Percentiles rank a stretch among this genome's conserved stretches.
Conservation (phyloP, 2,329 filamentous ascomycete genomes). For the Didymella lethalis region DNA sequence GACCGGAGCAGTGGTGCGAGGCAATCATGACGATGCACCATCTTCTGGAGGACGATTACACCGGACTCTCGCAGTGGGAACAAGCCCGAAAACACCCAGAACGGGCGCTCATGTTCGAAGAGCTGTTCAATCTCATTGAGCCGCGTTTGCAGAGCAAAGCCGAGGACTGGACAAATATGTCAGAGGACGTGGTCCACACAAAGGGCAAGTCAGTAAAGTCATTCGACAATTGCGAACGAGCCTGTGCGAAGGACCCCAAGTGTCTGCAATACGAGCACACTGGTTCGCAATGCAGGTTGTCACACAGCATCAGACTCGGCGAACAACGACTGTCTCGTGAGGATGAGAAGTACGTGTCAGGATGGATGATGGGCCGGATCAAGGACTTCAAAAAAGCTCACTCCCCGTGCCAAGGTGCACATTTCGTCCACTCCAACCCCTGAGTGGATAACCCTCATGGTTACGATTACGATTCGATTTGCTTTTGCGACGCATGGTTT, state of each 20-base stretch:
- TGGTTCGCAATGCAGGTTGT: conserved; percentile 40
- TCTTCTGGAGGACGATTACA: conserved; percentile 42
- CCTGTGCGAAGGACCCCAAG: conserved; percentile 39
- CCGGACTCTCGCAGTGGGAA: conserved; percentile 40
- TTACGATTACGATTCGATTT: conserved; percentile 23
- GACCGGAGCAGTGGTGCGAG: conserved; percentile 54
- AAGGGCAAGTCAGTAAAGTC: conserved; percentile 34
- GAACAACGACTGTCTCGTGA: conserved; percentile 34
- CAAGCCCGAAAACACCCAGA: conserved; percentile 31
- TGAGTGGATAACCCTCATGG: conserved; percentile 25
- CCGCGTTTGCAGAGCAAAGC: conserved; percentile 32
- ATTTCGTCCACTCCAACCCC: conserved; percentile 47
- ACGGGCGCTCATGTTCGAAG: conserved; percentile 45
- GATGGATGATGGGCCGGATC: conserved; percentile 45
- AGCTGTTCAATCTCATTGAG: conserved; percentile 44
- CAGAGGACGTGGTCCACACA: conserved; percentile 37
- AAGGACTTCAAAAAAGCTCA: conserved; percentile 39
- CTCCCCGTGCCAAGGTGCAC: conserved; percentile 43
- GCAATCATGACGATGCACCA: conserved; percentile 53
- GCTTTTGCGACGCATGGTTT: conserved; percentile 30
- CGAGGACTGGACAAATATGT: conserved; percentile 48
- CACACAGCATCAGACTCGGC: conserved; percentile 41
- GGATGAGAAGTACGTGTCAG: conserved; percentile 37
- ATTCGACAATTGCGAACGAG: conserved; percentile 38
- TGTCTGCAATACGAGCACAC: conserved; percentile 47